Evolutionary conservation across 108 stramenopile species (phyloP), one percentile per base, ranked within the genome.

Genomic region (Pseudonitzschia multiseries): DNA sequence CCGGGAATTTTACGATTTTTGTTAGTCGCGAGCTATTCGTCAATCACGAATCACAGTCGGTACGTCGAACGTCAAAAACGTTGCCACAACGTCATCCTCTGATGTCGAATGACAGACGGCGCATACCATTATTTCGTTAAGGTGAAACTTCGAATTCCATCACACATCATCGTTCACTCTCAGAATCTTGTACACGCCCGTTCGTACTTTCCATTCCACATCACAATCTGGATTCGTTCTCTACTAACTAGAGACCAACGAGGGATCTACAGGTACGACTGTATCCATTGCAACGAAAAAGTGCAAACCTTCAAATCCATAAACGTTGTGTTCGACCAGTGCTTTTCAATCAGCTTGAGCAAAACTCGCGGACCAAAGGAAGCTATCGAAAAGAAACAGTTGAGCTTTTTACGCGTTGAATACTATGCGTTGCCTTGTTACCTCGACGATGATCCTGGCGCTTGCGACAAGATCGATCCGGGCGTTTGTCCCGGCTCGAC

Each of bases 371-470:
- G 54, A 56, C 54, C 13, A 56, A 1, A 56, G 22, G 21, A 26
- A 56, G 54, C 24, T 56, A 36, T 56, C 20, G 24, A 22, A 26
- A 24, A 56, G 17, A 22, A 56, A 56, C 2, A 56, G 9, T 21
- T 26, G 2, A 21, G 13, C 4, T 56, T 56, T 56, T 56, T 20
- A 12, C 10, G 54, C 22, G 24, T 24, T 26, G 57, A 62, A 62
- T 31, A 62, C n/a, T 14, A 62, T 62, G 61, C 61, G 61, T 14
- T 62, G 61, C 32, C 61, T 62, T 62, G 18, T 40, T 3, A 62
- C 36, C n/a, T 62, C 61, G 31, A 62, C 36, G 66, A 67, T 50
- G 66, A 50, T 67, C 12, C 8, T 44, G 66, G 31, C 66, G 44
- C 28, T 48, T 22, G 36, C 44, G 46, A 67, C 66, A 46, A 67